A percentile compares a stretch with the other conserved stretches of the same genome.
These are phyloP conservation scores for Ustilago curta DNA, from an alignment of 1,284 basidiomycete species.

Conservation along the genomic window DNA sequence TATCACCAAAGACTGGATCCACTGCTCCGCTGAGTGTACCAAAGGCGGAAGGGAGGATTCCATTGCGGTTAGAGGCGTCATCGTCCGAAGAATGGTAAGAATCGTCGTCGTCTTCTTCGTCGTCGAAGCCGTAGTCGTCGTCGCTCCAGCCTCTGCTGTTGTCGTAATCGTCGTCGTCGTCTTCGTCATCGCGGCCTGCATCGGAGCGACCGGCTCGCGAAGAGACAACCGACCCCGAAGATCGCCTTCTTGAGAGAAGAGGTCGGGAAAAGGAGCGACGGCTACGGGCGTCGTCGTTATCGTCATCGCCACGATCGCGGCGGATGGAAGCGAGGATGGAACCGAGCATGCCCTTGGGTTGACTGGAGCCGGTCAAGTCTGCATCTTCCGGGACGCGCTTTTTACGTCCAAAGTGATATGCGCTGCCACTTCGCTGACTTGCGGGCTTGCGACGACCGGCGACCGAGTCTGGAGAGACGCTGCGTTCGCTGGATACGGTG, in stretches of 20 bases:
- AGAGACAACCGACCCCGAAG: conserved; percentile 43
- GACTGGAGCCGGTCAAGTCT: conserved; percentile 30
- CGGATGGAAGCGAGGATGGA: conserved; percentile 63
- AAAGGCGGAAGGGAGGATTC: conserved; percentile 63
- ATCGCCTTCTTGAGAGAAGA: conserved; percentile 47
- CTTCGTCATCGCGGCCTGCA: conserved; percentile 39
- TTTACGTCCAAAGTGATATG: conserved; percentile 49
- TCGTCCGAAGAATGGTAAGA: conserved; percentile 56
- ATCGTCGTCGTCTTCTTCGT: conserved; percentile 47
- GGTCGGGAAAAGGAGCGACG: conserved; percentile 50
- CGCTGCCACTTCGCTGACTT: conserved; percentile 55
- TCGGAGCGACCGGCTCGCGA: conserved; percentile 37
- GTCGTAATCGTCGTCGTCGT: conserved; percentile 39
- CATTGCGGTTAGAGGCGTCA: conserved; percentile 47
- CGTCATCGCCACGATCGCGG: conserved; percentile 52
- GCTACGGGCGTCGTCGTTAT: conserved; percentile 51
- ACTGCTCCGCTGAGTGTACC: conserved; percentile 59
- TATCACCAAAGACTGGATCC: conserved; percentile 67
- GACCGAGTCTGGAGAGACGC: conserved; percentile 47
- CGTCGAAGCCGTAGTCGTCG: conserved; percentile 55
- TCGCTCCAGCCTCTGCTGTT: conserved; percentile 49
- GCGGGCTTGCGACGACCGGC: conserved; percentile 40
- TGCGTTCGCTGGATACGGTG: conserved; percentile 41
- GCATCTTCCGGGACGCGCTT: conserved; percentile 38
- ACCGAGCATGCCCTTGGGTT: conserved; percentile 60